Evolutionary conservation across 2,329 filamentous ascomycete genomes (phyloP).

Genomic region (Diaporthe sp.): DNA sequence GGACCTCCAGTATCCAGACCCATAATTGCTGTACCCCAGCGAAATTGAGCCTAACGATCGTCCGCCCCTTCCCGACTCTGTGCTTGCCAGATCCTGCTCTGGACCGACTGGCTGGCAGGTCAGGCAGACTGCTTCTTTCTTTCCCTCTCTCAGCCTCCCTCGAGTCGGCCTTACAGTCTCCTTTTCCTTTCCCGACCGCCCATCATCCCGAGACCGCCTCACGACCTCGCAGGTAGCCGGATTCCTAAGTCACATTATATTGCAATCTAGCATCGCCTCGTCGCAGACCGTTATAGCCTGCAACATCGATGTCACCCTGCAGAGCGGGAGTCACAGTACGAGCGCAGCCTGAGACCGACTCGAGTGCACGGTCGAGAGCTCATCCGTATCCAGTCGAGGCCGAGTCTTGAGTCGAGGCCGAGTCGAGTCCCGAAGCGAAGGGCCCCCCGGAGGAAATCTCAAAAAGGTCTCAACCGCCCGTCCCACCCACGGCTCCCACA

Average conservation of each 20-base stretch:
- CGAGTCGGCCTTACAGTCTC: background rate
- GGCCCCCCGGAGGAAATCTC: slow-evolving; percentile 16
- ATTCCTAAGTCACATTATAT: background rate
- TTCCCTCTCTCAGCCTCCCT: slow-evolving; percentile 2
- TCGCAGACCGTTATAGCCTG: slow-evolving; percentile 8
- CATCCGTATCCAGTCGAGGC: slow-evolving; percentile 4
- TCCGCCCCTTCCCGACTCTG: slow-evolving; percentile 13
- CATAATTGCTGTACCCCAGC: slow-evolving; percentile 15
- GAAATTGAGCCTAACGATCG: slow-evolving; percentile 19
- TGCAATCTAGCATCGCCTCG: background rate
- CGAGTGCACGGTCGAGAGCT: slow-evolving; percentile 4
- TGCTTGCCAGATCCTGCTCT: background rate
- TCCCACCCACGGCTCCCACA: slow-evolving; percentile 17
- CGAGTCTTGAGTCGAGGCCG: slow-evolving; percentile 24
- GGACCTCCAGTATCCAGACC: slow-evolving; percentile 9
- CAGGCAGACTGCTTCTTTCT: background rate
- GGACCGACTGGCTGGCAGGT: background rate
- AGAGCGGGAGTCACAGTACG: slow-evolving; percentile 10
- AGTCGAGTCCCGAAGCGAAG: background rate
- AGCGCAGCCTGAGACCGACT: slow-evolving; percentile 26
- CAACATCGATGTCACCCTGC: slow-evolving; percentile 21
- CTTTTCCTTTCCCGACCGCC: background rate
- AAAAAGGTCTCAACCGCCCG: slow-evolving; percentile 23
- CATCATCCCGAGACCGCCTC: slow-evolving; percentile 6
- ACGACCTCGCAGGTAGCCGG: slow-evolving; percentile 1